Percentiles rank a stretch among this genome's conserved stretches.
These are phyloP conservation scores for Pestalotiopsis sp. DNA, from an alignment of 2,329 filamentous ascomycete species.

Conservation along the genomic window DNA sequence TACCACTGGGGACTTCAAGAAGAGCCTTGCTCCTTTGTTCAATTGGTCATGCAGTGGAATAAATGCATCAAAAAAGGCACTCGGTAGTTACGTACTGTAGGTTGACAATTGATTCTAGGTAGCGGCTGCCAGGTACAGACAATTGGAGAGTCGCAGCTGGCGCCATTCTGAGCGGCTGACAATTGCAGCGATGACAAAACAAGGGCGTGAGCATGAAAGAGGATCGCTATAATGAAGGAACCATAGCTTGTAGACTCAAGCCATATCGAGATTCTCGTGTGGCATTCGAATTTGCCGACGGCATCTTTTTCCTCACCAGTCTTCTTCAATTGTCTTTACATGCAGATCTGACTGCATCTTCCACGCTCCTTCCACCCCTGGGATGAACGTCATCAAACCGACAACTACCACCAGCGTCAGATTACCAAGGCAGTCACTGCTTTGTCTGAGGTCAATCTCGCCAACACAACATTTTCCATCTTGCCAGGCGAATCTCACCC, in stretches of 20 bases:
- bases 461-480: neutral
- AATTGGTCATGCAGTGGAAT: too few relatives aligned
- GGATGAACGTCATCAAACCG: neutral
- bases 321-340: neutral
- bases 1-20: too few relatives aligned
- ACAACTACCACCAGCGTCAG: neutral
- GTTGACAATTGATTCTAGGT: neutral
- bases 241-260: neutral
- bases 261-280: neutral
- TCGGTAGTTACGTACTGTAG: neutral
- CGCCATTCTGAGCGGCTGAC: neutral
- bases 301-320: too few relatives aligned
- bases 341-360: neutral
- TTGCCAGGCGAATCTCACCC: neutral
- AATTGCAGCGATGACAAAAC: constrained; percentile 22
- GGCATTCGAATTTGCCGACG: too few relatives aligned
- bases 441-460: neutral
- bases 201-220: constrained; percentile 17
- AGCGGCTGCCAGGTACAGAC: neutral
- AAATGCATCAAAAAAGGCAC: too few relatives aligned
- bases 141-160: neutral
- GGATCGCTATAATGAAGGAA: neutral
- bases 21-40: too few relatives aligned
- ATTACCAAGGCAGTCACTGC: neutral
- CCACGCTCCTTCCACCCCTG: neutral